Evolutionary conservation across 2,329 filamentous ascomycete genomes (phyloP).

Genomic region (Xylariomycetidae sp.): DNA sequence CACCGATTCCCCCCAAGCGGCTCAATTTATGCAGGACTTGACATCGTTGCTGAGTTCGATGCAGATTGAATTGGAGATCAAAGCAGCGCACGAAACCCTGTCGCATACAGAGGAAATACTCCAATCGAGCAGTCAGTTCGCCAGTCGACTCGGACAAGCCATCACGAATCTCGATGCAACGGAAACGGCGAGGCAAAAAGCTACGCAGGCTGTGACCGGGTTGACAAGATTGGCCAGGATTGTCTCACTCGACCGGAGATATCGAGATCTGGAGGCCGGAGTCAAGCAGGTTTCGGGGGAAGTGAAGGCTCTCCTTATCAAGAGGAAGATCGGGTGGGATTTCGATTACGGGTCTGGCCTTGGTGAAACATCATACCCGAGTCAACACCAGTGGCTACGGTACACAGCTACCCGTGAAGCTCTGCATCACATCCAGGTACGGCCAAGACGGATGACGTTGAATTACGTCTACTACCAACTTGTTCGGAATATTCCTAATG

Average conservation of each 20-base stretch:
- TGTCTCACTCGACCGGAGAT: slow-evolving; percentile 14
- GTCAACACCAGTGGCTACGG: slow-evolving; percentile 3
- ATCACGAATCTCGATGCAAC: background rate
- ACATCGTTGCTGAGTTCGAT: too few species aligned
- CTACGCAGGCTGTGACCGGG: slow-evolving; percentile 2
- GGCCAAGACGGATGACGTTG: slow-evolving; percentile 6
- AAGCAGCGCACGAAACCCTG: too few species aligned
- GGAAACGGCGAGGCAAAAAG: background rate
- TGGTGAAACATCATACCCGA: too few species aligned
- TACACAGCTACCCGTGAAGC: slow-evolving; percentile 13
- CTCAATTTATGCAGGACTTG: too few species aligned
- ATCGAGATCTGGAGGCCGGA: slow-evolving; percentile 13
- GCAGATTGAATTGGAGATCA: too few species aligned
- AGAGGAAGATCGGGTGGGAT: slow-evolving; percentile 16
- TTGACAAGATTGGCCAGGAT: slow-evolving; percentile 13
- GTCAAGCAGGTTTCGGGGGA: slow-evolving; percentile 11
- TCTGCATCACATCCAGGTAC: slow-evolving; percentile 15
- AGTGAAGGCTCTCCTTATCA: slow-evolving; percentile 15
- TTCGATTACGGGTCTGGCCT: slow-evolving; percentile 14
- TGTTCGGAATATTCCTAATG: slow-evolving; percentile 16
- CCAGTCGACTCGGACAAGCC: background rate
- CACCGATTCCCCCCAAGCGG: too few species aligned
- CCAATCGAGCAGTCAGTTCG: too few species aligned
- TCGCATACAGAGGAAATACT: too few species aligned
- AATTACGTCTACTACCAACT: slow-evolving; percentile 15